Percentiles rank a stretch among this genome's conserved stretches.
Evolutionary conservation across 2,329 filamentous ascomycete genomes (phyloP).

Genomic region (Aspergillus neotritici): DNA sequence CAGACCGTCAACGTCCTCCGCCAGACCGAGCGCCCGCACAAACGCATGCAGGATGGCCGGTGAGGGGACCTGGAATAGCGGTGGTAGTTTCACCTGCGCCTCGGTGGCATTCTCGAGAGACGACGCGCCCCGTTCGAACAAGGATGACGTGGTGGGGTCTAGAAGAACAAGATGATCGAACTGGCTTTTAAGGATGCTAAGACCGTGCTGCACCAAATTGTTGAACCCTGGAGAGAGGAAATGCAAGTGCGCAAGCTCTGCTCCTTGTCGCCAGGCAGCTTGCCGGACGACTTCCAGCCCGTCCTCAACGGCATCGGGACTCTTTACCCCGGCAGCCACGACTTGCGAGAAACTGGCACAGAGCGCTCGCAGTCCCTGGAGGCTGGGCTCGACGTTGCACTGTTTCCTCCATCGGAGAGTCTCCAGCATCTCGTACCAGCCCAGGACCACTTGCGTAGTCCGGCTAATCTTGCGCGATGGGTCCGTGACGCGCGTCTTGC

Average conservation of each 20-base stretch:
- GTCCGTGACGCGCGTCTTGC: slow-evolving; percentile 16
- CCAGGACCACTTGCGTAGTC: slow-evolving; percentile 28
- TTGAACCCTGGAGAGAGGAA: slow-evolving; percentile 16
- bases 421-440: slow-evolving; percentile 34
- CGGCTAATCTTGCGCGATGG: slow-evolving; percentile 16
- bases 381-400: slow-evolving; percentile 25
- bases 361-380: slow-evolving; percentile 31
- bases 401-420: slow-evolving; percentile 32
- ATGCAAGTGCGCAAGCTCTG: slow-evolving; percentile 4
- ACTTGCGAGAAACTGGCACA: slow-evolving; percentile 34
- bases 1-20: slow-evolving; percentile 36
- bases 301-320: slow-evolving; percentile 23
- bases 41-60: slow-evolving; percentile 39
- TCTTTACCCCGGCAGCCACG: slow-evolving; percentile 27
- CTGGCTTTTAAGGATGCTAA: slow-evolving; percentile 29
- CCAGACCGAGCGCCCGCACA: slow-evolving; percentile 37
- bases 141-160: slow-evolving; percentile 16
- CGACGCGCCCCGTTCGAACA: slow-evolving; percentile 18
- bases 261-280: slow-evolving; percentile 6
- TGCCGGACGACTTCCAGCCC: slow-evolving; percentile 22
- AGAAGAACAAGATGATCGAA: slow-evolving; percentile 34
- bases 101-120: slow-evolving; percentile 7
- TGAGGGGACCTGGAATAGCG: slow-evolving; percentile 31
- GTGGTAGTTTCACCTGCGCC: slow-evolving; percentile 21
- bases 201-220: slow-evolving; percentile 26